Conservation (phyloP, 116 monocot species). For the Thalassia testudinum region DNA sequence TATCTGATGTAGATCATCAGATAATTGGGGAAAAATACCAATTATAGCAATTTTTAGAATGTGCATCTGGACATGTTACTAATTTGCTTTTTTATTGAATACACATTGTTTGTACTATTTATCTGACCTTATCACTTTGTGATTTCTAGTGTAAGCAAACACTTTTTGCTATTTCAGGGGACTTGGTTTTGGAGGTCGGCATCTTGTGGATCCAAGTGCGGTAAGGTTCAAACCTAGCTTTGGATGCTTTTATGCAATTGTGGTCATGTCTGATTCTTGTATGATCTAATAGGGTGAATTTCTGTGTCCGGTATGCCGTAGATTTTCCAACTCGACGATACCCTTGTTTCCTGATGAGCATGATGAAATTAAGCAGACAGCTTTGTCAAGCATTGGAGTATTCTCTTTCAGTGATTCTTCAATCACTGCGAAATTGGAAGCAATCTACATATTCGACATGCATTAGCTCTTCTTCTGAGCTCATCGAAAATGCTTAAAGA, state of each 20-base stretch:
- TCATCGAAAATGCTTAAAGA: conserved; percentile 38
- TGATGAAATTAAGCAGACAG: no score
- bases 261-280: neutral
- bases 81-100: no score
- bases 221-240: conserved; percentile 12
- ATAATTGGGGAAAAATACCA: no score
- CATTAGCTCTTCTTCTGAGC: conserved; percentile 54
- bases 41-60: no score
- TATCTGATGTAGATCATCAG: no score
- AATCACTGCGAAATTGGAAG: neutral
- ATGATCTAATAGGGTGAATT: conserved; percentile 48
- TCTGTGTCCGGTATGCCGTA: conserved; percentile 89
- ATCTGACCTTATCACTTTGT: no score
- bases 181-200: conserved; percentile 71
- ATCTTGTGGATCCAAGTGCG: conserved; percentile 70
- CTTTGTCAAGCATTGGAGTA: no score
- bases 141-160: no score
- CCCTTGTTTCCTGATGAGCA: conserved; percentile 19
- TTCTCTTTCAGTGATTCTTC: no score
- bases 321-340: conserved; percentile 80
- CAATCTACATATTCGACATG: conserved; percentile 20
- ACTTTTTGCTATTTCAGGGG: conserved; percentile 18
- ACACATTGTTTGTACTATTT: no score
- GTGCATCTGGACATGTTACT: no score
- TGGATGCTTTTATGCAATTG: no score